These are phyloP conservation scores for Aschersonia sp. DNA, from an alignment of 2,329 filamentous ascomycete species.

Conservation along the genomic window DNA sequence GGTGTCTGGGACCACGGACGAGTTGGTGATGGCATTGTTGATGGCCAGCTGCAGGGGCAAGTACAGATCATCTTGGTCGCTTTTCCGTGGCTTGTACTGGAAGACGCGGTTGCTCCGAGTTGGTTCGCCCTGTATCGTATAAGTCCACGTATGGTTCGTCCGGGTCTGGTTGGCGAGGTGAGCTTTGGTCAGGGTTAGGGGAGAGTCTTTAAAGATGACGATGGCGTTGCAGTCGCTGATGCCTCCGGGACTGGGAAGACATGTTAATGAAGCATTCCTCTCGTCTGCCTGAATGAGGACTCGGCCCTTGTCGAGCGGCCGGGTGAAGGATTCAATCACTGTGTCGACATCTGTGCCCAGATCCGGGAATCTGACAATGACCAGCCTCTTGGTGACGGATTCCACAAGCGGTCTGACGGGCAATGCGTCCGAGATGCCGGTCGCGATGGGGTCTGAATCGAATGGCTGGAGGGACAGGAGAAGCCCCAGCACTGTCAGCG, in stretches of 20 bases:
- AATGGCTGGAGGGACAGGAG: conserved; percentile 14
- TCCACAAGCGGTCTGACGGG: conserved; percentile 9
- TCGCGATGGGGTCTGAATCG: conserved; percentile 3
- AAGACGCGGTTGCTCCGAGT: conserved; percentile 22
- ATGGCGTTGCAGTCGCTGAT: conserved; percentile 14
- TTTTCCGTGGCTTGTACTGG: conserved; percentile 26
- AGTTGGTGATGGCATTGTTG: conserved; percentile 16
- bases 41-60: conserved; percentile 18
- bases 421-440: conserved; percentile 7
- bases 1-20: conserved; percentile 6
- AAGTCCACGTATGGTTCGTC: conserved; percentile 12
- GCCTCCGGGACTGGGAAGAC: conserved; percentile 12
- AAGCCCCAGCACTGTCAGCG: conserved; percentile 14
- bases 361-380: conserved; percentile 9
- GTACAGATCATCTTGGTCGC: conserved; percentile 9
- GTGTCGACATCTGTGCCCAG: conserved; percentile 11
- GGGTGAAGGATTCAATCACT: conserved; percentile 11
- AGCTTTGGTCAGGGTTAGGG: conserved; percentile 6
- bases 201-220: conserved; percentile 15
- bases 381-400: conserved; percentile 10
- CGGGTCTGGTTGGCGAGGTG: conserved; percentile 1
- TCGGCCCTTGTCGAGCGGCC: conserved; percentile 6
- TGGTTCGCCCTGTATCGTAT: conserved; percentile 12
- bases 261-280: conserved; percentile 6
- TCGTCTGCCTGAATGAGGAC: conserved; percentile 8